phyloP scores from a whole-genome alignment of 1,284 basidiomycete genomes.

The Leccinum laetum region DNA sequence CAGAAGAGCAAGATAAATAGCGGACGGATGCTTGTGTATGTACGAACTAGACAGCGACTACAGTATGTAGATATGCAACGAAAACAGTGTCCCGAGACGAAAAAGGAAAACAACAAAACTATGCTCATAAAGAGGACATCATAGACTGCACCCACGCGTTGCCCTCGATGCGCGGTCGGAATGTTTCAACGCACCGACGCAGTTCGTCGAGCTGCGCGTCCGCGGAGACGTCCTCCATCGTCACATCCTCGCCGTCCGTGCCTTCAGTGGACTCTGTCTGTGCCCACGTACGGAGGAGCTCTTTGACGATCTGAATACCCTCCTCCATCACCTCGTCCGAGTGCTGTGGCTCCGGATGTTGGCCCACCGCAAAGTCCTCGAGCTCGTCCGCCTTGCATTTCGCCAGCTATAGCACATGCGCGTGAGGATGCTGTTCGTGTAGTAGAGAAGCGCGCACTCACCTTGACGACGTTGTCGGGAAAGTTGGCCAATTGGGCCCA shows the following conservation, averaged over 20 bases:
- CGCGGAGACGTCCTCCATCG: constrained; percentile 52
- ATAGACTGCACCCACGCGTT: constrained; percentile 71
- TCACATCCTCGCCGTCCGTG: constrained; percentile 51
- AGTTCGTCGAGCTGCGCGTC: constrained; percentile 70
- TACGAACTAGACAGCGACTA: constrained; percentile 17
- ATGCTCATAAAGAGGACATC: constrained; percentile 44
- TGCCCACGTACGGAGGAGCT: constrained; percentile 80
- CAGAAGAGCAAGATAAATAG: constrained; percentile 12
- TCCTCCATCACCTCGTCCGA: constrained; percentile 68
- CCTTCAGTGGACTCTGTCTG: constrained; percentile 27
- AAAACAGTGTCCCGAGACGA: constrained; percentile 4
- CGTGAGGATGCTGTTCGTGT: neutral
- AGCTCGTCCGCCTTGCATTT: constrained; percentile 96
- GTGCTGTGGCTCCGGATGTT: constrained; percentile 46
- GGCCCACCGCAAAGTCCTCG: constrained; percentile 82
- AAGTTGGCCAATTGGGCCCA: constrained; percentile 95
- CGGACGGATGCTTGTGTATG: constrained; percentile 5
- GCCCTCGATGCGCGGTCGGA: constrained; percentile 62
- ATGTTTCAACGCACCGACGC: constrained; percentile 65
- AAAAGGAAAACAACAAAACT: neutral
- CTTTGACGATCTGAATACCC: constrained; percentile 58
- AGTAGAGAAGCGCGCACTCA: constrained; percentile 33
- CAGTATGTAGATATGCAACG: constrained; percentile 3
- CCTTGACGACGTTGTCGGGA: constrained; percentile 91
- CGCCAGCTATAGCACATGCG: constrained; percentile 63